Base-by-base conservation (phyloP, 805 yeast genomes). In the Saccharomycopsis selenospora region DNA sequence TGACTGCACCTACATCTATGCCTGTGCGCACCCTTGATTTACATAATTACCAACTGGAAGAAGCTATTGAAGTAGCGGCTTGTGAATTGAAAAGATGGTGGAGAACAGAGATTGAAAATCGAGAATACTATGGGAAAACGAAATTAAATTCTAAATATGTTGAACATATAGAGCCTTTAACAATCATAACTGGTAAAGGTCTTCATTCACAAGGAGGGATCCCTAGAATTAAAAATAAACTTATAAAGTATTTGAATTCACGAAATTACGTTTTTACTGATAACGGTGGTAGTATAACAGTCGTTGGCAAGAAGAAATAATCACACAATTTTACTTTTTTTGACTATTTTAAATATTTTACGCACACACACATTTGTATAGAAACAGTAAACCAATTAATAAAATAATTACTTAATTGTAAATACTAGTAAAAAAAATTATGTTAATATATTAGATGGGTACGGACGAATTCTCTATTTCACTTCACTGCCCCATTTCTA, bases 171-270 rank as follows among this genome's bases (percentile, higher is more conserved):
- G 66, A 62, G 1, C 74, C 76, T 0, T 56, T 82, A 5, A 59
- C 51, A 1, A 63, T 84, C 0, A 63, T 83, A 10, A 82, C 91
- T 0, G 91, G 93, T 0, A 63, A 86, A 54, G 93, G 93, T 0
- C 57, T 80, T 4, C 93, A 85, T 60, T 80, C 86, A 42, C 67
- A 59, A 1, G 77, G 75, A 3, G 86, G 88, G 0, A 58, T 66
- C 1, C 68, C 84, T 1, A 72, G 66, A 50, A 69, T 84, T 14
- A 69, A 70, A 50, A 61, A 53, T 1, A 57, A 70, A 2, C 75
- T 82, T 2, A 62, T 64, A 41, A 66, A 61, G 17, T 61, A 65
- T 53, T 64, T 85, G 36, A 55, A 52, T 2, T 51, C 51, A 0
- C 57, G 66, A 3, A 59, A 60, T 0, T 84, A 68, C 56, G 48